Evolutionary conservation across 1,139 yeast genomes (phyloP).

Genomic region (Geotrichum citri-aurantii): DNA sequence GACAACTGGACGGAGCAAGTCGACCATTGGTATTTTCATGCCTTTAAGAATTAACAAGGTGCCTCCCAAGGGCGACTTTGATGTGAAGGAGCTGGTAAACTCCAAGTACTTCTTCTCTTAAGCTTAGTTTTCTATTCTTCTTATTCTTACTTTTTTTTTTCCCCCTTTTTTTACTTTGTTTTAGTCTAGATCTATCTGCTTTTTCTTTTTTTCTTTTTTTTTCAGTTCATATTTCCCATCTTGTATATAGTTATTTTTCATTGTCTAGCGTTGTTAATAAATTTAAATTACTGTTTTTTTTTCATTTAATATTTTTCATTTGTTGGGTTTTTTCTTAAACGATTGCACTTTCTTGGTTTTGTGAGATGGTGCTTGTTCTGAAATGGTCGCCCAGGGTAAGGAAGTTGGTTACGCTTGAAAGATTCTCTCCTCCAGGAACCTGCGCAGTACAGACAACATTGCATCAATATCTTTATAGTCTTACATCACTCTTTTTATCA

Average conservation of each 20-base stretch:
- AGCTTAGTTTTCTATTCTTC: background rate
- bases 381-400: background rate
- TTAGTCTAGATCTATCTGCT: background rate
- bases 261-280: background rate
- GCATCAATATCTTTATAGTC: background rate
- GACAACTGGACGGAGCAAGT: conserved; percentile 16
- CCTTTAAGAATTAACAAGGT: conserved; percentile 70
- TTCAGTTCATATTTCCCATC: background rate
- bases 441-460: background rate
- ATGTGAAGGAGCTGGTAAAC: conserved; percentile 62
- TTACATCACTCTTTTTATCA: background rate
- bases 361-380: background rate
- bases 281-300: background rate
- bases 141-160: background rate
- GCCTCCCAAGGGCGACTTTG: conserved; percentile 80
- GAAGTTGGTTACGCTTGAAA: background rate
- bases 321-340: too few relatives aligned
- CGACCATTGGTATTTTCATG: conserved; percentile 38
- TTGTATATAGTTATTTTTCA: background rate
- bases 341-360: background rate
- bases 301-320: too few relatives aligned
- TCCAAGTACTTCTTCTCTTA: conserved; percentile 75
- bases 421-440: background rate
- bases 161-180: background rate
- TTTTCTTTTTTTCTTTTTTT: background rate